These are phyloP conservation scores for Russula dissimulans DNA, from an alignment of 768 basidiomycete species.

Conservation along the genomic window DNA sequence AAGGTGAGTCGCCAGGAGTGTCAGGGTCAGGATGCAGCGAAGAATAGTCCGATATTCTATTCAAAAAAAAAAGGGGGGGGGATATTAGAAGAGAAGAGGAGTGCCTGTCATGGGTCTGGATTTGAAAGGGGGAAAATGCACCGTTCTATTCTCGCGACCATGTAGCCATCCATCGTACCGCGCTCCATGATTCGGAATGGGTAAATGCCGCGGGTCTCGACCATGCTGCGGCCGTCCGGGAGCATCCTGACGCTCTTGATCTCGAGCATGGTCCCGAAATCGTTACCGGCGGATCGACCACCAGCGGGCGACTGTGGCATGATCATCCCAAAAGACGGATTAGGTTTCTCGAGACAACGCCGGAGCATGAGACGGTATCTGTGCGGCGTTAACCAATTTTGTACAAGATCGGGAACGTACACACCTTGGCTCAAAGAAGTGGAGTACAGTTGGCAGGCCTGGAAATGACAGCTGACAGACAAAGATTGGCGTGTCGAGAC, in stretches of 20 bases:
- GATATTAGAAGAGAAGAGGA: too few relatives aligned
- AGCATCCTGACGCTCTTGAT: slow-evolving; percentile 82
- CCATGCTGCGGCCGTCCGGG: slow-evolving; percentile 82
- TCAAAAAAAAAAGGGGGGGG: too few relatives aligned
- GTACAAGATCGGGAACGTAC: neutral
- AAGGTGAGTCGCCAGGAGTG: neutral
- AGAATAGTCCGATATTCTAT: slow-evolving; percentile 20
- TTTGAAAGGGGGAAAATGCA: neutral
- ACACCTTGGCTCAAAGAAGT: slow-evolving; percentile 86
- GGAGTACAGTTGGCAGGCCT: slow-evolving; percentile 78
- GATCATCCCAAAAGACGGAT: slow-evolving; percentile 89
- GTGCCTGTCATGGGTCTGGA: too few relatives aligned
- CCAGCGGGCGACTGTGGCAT: slow-evolving; percentile 47
- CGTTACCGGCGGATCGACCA: slow-evolving; percentile 29
- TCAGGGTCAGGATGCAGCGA: slow-evolving; percentile 14
- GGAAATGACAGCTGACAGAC: slow-evolving; percentile 88
- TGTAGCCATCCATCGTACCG: slow-evolving; percentile 82
- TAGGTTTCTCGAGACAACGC: slow-evolving; percentile 72
- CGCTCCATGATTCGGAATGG: slow-evolving; percentile 85
- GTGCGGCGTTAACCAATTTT: neutral
- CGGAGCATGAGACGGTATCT: slow-evolving; percentile 95
- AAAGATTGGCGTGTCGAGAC: slow-evolving; percentile 86
- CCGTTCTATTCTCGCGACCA: slow-evolving; percentile 72
- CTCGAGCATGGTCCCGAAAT: slow-evolving; percentile 92
- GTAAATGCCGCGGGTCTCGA: slow-evolving; percentile 60